Conservation (phyloP, 306 rosid species). For the Prunus padus region DNA sequence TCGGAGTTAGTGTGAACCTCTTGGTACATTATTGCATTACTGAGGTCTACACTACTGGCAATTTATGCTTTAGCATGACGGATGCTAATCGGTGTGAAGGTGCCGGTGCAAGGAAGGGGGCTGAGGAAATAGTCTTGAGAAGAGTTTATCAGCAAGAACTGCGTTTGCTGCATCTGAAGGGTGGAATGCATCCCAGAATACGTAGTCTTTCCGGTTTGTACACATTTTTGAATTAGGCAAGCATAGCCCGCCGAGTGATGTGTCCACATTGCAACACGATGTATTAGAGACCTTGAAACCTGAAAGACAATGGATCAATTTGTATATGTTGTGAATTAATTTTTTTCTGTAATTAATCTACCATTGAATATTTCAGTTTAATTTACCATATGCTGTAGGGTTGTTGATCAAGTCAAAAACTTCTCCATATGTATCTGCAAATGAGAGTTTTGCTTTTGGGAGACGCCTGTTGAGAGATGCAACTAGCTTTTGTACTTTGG, state of each 20-base stretch:
- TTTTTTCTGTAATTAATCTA: neutral
- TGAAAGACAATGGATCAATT: constrained; percentile 4
- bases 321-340: neutral
- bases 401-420: constrained; percentile 63
- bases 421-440: constrained; percentile 60
- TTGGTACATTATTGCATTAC: neutral
- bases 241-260: constrained; percentile 72
- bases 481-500: constrained; percentile 46
- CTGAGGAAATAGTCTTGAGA: constrained; percentile 37
- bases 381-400: constrained; percentile 53
- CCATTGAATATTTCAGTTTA: neutral
- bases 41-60: neutral
- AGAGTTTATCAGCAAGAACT: constrained; percentile 60
- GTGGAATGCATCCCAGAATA: constrained; percentile 92
- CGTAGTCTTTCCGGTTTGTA: constrained; percentile 54
- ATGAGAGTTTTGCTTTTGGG: constrained; percentile 44
- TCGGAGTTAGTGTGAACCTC: neutral
- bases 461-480: constrained; percentile 48
- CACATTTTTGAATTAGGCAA: constrained; percentile 77
- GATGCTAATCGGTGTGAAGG: constrained; percentile 24
- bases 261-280: constrained; percentile 81
- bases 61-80: neutral
- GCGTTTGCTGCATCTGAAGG: constrained; percentile 86
- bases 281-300: constrained; percentile 83
- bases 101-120: constrained; percentile 37